Evolutionary conservation across 768 basidiomycete genomes (phyloP).

Genomic region (Punctularia strigosozonata): DNA sequence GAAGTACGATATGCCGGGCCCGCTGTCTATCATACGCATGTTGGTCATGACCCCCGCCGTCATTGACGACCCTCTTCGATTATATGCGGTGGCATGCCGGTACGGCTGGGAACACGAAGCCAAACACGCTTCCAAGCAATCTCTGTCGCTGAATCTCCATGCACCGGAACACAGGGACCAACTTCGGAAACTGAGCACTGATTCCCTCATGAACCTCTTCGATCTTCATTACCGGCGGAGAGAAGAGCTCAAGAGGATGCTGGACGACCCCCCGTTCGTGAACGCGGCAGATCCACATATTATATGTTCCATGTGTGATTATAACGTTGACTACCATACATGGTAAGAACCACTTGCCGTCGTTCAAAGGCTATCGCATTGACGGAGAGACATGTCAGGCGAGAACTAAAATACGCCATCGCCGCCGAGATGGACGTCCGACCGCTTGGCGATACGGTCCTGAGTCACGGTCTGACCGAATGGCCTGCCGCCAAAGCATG

Average conservation of each 20-base stretch:
- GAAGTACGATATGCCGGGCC: conserved; percentile 63
- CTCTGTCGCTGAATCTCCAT: conserved; percentile 42
- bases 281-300: conserved; percentile 31
- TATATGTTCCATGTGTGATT: conserved; percentile 42
- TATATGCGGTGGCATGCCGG: conserved; percentile 44
- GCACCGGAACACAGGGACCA: conserved; percentile 29
- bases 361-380: no score
- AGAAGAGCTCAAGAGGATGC: conserved; percentile 34
- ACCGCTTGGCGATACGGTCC: conserved; percentile 47
- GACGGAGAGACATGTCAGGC: no score
- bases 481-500: conserved; percentile 53
- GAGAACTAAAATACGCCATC: conserved; percentile 49
- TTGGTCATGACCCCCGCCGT: conserved; percentile 42
- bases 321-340: conserved; percentile 39
- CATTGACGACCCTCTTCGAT: conserved; percentile 34
- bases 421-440: conserved; percentile 45
- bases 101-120: conserved; percentile 50
- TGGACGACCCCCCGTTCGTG: conserved; percentile 51
- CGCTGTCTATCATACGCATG: conserved; percentile 45
- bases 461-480: conserved; percentile 32
- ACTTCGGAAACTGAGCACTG: conserved; percentile 35
- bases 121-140: conserved; percentile 38
- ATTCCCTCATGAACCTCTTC: conserved; percentile 41
- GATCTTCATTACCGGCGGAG: conserved; percentile 42
- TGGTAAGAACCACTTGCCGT: no score